Evolutionary conservation across 192 early-diverging fungal genomes (phyloP), one percentile per base, ranked within the genome.

Genomic region (Powellomyces hirtus): DNA sequence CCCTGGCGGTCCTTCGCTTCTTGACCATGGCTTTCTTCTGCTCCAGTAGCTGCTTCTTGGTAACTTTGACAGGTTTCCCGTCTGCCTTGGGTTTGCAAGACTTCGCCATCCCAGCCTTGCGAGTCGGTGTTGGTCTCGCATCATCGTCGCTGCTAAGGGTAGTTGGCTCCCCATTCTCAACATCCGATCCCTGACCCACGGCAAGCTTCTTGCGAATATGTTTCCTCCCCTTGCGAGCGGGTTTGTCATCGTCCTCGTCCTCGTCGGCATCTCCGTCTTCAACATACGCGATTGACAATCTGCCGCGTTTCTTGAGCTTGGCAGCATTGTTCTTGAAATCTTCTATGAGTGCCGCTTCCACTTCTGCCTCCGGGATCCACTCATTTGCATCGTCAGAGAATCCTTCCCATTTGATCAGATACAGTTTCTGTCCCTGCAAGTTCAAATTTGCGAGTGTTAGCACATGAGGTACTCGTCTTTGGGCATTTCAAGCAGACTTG

Each of bases 341-440:
- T 16, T 13, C 1, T n/a, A 68, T 59, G 18, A 68, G 69, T 31
- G 27, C 44, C 11, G 46, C 59, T 16, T 71, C 59, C 14, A 64
- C 69, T 14, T 65, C 61, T 16, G n/a, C 29, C 16, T 46, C 69
- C 0, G 36, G 33, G 30, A 71, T 27, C 59, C 60, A 68, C 57
- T 68, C 66, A 44, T 68, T 49, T 55, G 66, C 66, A 44, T 68
- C 66, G 27, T 71, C 57, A 18, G 26, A 8, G 33, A 52, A 56
- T 7, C 59, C 62, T 31, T 53, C 45, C 60, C 46, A 63, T 38
- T 71, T 71, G 31, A 71, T 37, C 8, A 71, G 49, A 40, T 38
- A 71, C 7, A 58, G 33, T n/a, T 46, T 35, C n/a, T 35, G 5
- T n/a, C 62, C 62, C 30, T 36, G n/a, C n/a, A 24, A 13, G 42